These are phyloP conservation scores for Sphenostylis stenocarpa DNA, from an alignment of 306 rosid genomes.

Conservation along the genomic window DNA sequence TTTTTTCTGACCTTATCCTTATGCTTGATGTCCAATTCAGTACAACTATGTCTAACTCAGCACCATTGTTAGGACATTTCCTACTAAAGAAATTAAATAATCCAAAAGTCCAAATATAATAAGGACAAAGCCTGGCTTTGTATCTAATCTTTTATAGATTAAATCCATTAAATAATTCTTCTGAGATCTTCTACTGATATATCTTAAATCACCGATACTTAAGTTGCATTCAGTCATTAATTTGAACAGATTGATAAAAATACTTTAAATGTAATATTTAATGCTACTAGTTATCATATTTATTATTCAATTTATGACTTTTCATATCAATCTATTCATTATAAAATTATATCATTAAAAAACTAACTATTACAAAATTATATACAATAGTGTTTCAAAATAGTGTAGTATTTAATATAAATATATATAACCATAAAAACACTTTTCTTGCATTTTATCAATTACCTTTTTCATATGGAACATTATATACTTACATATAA, in stretches of 20 bases:
- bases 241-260: conserved; percentile 1
- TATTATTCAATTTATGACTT: neutral
- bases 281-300: neutral
- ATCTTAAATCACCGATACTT: neutral
- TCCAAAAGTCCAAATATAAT: neutral
- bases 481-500: too few relatives aligned
- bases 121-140: conserved; percentile 25
- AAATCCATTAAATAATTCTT: neutral
- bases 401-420: too few relatives aligned
- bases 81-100: conserved; percentile 7
- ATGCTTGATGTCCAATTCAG: conserved; percentile 8
- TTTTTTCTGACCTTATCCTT: conserved; percentile 14
- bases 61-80: neutral
- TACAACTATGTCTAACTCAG: conserved; percentile 1
- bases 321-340: too few relatives aligned
- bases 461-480: too few relatives aligned
- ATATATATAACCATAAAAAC: too few relatives aligned
- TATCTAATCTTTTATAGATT: neutral
- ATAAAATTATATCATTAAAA: too few relatives aligned
- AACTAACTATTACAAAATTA: too few relatives aligned
- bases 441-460: too few relatives aligned
- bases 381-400: too few relatives aligned
- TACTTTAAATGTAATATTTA: too few relatives aligned
- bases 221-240: conserved; percentile 1
- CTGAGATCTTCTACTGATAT: neutral